Conservation (phyloP, 176 grass and related monocot genomes). For the Musa beccarii region DNA sequence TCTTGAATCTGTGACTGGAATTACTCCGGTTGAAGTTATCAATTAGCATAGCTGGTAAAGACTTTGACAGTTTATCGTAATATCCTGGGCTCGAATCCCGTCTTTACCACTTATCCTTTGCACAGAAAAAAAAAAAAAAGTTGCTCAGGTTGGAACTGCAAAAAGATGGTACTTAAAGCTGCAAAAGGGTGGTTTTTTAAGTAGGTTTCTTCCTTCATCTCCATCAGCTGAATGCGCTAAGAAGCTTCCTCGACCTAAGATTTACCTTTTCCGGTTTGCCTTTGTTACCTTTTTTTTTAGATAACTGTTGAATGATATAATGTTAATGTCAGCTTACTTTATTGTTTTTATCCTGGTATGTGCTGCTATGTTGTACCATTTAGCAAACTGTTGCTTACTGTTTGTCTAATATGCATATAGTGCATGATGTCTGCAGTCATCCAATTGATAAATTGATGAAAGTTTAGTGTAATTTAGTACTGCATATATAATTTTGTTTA, state of each 20-base stretch:
- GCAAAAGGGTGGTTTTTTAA: constrained; percentile 48
- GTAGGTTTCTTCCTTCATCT: constrained; percentile 53
- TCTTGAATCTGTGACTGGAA: constrained; percentile 29
- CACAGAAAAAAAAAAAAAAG: neutral
- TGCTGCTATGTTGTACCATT: neutral
- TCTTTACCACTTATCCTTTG: too few relatives aligned
- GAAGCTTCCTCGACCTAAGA: constrained; percentile 10
- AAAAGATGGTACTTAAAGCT: neutral
- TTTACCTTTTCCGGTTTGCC: too few relatives aligned
- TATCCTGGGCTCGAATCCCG: too few relatives aligned
- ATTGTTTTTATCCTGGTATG: neutral
- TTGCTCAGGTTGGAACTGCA: constrained; percentile 37
- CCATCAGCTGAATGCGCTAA: constrained; percentile 42
- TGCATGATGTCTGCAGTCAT: neutral
- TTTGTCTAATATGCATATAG: neutral
- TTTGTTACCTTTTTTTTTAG: neutral
- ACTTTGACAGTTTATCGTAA: too few relatives aligned
- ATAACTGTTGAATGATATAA: neutral
- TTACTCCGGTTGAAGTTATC: constrained; percentile 34
- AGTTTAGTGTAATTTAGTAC: neutral
- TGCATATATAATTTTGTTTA: neutral
- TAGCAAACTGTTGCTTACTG: neutral
- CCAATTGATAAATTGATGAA: neutral
- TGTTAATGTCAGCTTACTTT: neutral
- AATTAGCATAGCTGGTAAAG: too few relatives aligned